A percentile compares a stretch with the other conserved stretches of the same genome.
Evolutionary conservation across 345 rosid species (phyloP).

Genomic region (Camelina hispida): DNA sequence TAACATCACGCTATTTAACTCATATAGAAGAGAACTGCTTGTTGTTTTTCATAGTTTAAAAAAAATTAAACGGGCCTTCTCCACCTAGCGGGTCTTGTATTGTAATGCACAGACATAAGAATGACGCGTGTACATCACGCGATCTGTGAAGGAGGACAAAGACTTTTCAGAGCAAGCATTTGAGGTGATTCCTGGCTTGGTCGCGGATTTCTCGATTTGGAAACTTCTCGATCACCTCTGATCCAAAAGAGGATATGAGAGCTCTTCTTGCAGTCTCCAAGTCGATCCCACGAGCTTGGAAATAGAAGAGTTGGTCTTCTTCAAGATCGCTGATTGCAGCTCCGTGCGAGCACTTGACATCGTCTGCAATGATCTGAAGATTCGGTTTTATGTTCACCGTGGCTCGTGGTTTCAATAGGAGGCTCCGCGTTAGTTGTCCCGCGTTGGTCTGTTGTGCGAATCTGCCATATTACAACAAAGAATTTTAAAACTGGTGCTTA

Average conservation of each 20-base stretch:
- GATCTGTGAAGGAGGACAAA: neutral
- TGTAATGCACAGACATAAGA: neutral
- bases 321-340: constrained; percentile 95
- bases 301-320: constrained; percentile 86
- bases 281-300: constrained; percentile 87
- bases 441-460: constrained; percentile 94
- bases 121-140: neutral
- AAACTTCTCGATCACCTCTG: constrained; percentile 68
- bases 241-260: constrained; percentile 80
- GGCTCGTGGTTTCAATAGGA: constrained; percentile 85
- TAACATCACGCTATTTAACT: neutral
- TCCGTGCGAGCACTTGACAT: constrained; percentile 95
- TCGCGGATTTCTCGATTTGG: constrained; percentile 54
- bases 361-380: constrained; percentile 89
- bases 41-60: neutral
- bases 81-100: neutral
- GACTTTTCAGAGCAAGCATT: constrained; percentile 49
- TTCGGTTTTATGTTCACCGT: constrained; percentile 92
- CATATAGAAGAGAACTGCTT: constrained; percentile 13
- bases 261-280: constrained; percentile 78
- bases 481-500: neutral
- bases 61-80: constrained; percentile 1
- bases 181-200: constrained; percentile 64
- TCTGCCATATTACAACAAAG: constrained; percentile 46
- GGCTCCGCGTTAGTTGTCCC: constrained; percentile 83